phyloP scores from a whole-genome alignment of 1,284 basidiomycete genomes.

The Leccinum griseonigrum region DNA sequence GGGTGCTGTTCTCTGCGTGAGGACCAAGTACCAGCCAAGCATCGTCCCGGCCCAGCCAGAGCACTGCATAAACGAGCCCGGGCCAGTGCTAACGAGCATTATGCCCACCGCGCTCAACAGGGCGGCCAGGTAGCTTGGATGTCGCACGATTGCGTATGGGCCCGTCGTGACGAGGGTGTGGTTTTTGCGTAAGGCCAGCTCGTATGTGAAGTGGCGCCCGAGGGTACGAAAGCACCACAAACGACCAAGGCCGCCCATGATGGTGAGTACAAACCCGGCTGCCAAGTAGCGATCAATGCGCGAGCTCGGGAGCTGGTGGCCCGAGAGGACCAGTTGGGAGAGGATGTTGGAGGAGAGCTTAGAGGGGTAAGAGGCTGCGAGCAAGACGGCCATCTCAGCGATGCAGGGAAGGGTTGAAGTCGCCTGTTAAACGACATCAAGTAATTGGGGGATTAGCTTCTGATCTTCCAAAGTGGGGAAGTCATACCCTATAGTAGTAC shows the following conservation, averaged over 20 bases:
- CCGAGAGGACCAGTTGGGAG: constrained; percentile 14
- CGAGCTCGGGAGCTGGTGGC: constrained; percentile 12
- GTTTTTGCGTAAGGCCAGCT: constrained; percentile 27
- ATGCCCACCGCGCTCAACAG: constrained; percentile 23
- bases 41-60: constrained; percentile 28
- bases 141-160: constrained; percentile 23
- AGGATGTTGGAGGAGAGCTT: constrained; percentile 11
- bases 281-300: constrained; percentile 14
- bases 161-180: constrained; percentile 32
- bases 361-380: constrained; percentile 21
- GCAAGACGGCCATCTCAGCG: constrained; percentile 9
- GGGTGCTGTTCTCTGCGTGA: constrained; percentile 19
- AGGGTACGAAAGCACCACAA: constrained; percentile 29
- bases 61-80: constrained; percentile 20
- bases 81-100: constrained; percentile 28
- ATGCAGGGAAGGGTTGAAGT: not conserved
- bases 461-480: not conserved
- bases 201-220: constrained; percentile 32
- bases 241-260: constrained; percentile 25
- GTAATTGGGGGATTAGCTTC: no score
- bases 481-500: not conserved
- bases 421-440: not conserved
- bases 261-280: constrained; percentile 17
- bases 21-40: constrained; percentile 15
- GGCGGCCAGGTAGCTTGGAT: constrained; percentile 15